Base-by-base conservation (phyloP, 2,329 filamentous ascomycete genomes). In the Lasiodiplodia hormozganensis region DNA sequence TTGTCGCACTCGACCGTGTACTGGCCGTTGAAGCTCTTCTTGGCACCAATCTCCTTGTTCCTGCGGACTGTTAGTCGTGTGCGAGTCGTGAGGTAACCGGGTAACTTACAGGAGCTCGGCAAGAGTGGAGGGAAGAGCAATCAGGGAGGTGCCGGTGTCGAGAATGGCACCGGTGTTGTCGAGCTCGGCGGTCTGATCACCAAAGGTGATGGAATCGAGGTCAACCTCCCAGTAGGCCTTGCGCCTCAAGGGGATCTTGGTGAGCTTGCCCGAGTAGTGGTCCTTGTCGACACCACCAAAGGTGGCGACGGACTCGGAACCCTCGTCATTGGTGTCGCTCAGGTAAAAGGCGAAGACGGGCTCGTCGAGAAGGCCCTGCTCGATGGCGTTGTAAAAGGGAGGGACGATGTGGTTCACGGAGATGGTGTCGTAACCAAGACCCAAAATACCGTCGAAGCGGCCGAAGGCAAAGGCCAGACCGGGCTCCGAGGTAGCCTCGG, bases 151-250 rank as follows among this genome's bases (percentile, higher is more conserved):
- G 76, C 96, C 96, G 68, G 96, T 99, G 87, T 99, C 96, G 70
- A 99, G 92, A 73, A 99, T 97, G 76, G 94, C 93, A 84, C 96
- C 96, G 69, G 94, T 97, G 86, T 93, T 89, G 73, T 98, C 95
- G 72, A 98, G 90, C 81, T 97, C 92, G 70, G 94, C 94, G 73
- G 89, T 90, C 78, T 92, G 88, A 65, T 94, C 87, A 75, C 96
- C 96, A 72, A 97, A 93, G 68, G 91, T 89, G 83, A 99, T 96
- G 72, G 93, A 87, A 77, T 98, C 91, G 70, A 99, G 90, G 77
- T 98, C 94, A 68, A 99, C 95, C 87, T 99, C 96, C 96, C 96
- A 99, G 88, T 99, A 99, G 62, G 96, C 96, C 91, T 98, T 98
- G 80, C 96, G 93, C 82, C 96, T 93, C 74, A 99, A 89, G 67